A percentile compares a stretch with the other conserved stretches of the same genome.
Conservation (phyloP, 108 stramenopile species). For the Conticribra weissflogii region DNA sequence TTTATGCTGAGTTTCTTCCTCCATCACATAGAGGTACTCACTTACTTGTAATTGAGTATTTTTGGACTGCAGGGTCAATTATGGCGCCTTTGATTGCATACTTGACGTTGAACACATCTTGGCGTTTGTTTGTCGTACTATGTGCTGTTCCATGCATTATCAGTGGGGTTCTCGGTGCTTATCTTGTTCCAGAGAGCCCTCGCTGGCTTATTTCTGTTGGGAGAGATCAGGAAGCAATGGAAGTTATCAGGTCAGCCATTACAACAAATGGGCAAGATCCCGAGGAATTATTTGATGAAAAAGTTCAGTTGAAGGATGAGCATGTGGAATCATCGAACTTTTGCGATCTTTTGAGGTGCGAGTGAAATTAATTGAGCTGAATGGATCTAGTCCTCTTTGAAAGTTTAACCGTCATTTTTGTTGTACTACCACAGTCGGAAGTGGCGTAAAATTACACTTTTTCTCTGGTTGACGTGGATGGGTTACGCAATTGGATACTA, state of each 20-base stretch:
- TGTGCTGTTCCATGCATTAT: conserved; percentile 65
- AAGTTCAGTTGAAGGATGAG: conserved; percentile 35
- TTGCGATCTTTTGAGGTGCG: conserved; percentile 38
- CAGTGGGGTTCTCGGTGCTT: conserved; percentile 61
- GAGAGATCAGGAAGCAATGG: conserved; percentile 58
- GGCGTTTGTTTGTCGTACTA: conserved; percentile 70
- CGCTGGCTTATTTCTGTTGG: conserved; percentile 73
- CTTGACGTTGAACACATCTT: conserved; percentile 54
- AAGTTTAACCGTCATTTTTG: not conserved
- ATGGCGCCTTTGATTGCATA: conserved; percentile 70
- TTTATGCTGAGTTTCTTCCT: conserved; percentile 78
- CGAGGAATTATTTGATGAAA: conserved; percentile 40
- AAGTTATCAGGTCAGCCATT: conserved; percentile 55
- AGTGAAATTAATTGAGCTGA: too few species aligned
- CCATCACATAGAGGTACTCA: conserved; percentile 50
- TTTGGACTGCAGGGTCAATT: conserved; percentile 82
- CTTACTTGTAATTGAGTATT: conserved; percentile 77
- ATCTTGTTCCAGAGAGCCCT: conserved; percentile 79
- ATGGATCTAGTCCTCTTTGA: too few species aligned
- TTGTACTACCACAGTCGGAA: conserved; percentile 11
- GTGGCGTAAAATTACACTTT: conserved; percentile 58
- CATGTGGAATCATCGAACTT: conserved; percentile 45
- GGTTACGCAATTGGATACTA: conserved; percentile 73
- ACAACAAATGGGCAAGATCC: conserved; percentile 54
- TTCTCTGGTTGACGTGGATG: conserved; percentile 61